Conservation (phyloP, 164 flowering plant species). For the Aristolochia californica region DNA sequence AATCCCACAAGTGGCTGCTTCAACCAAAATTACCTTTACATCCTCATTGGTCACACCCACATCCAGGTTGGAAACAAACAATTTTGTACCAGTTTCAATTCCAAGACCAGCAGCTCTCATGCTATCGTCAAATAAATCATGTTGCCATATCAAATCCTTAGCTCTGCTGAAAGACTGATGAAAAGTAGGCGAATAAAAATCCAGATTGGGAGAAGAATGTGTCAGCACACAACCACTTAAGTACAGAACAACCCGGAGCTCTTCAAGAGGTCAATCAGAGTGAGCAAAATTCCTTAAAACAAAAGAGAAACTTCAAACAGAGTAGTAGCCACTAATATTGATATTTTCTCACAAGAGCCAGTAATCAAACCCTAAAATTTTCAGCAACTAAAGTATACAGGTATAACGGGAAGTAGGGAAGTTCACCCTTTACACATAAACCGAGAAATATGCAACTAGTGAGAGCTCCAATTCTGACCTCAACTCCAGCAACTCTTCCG, state of each 20-base stretch:
- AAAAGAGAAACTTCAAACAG: conserved; percentile 10
- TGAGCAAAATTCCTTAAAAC: conserved; percentile 25
- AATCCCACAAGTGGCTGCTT: not conserved
- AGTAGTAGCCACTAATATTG: conserved; percentile 20
- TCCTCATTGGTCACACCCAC: conserved; percentile 79
- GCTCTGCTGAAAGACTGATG: conserved; percentile 60
- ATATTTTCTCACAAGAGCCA: conserved; percentile 17
- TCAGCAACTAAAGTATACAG: conserved; percentile 12
- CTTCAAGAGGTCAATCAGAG: conserved; percentile 28
- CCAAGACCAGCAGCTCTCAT: conserved; percentile 73
- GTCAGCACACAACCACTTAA: conserved; percentile 39
- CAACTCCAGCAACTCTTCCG: conserved; percentile 33
- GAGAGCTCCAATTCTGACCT: conserved; percentile 42
- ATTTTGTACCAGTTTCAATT: conserved; percentile 60
- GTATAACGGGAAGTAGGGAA: conserved; percentile 21
- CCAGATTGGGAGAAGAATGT: conserved; percentile 29
- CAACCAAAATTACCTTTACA: conserved; percentile 54
- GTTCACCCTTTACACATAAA: conserved; percentile 28
- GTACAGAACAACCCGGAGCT: conserved; percentile 21
- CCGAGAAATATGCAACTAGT: conserved; percentile 22
- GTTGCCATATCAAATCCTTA: conserved; percentile 65
- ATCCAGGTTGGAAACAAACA: conserved; percentile 77
- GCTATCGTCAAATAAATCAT: conserved; percentile 76
- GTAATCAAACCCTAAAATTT: conserved; percentile 11
- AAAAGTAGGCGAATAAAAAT: conserved; percentile 21